Percentiles rank a stretch among this genome's conserved stretches.
Evolutionary conservation across 306 rosid genomes (phyloP).

Genomic region (Pueraria montana): DNA sequence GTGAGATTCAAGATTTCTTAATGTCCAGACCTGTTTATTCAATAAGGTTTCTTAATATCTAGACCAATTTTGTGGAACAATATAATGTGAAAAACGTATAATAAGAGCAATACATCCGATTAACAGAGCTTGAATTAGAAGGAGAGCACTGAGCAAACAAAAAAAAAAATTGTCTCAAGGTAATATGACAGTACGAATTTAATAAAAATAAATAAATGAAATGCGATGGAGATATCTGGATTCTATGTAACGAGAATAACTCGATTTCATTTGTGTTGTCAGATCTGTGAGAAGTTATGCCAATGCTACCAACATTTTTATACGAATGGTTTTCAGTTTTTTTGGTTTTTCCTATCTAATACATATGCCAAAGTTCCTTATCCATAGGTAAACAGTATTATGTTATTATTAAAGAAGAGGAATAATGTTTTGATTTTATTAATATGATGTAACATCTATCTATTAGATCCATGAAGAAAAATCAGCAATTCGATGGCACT

Average conservation of each 20-base stretch:
- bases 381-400: conserved; percentile 1
- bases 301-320: background rate
- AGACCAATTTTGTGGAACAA: conserved; percentile 20
- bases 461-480: conserved; percentile 8
- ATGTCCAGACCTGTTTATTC: background rate
- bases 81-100: background rate
- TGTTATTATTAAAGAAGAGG: background rate
- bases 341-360: background rate
- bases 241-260: no score
- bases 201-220: background rate
- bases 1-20: conserved; percentile 1
- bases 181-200: background rate
- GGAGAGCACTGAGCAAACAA: background rate
- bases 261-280: no score
- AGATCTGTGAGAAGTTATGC: background rate
- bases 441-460: conserved; percentile 5
- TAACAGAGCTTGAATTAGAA: background rate
- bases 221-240: conserved; percentile 20
- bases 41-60: background rate
- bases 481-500: conserved; percentile 21
- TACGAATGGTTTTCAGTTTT: background rate
- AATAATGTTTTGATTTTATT: conserved; percentile 43
- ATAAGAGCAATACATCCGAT: background rate
- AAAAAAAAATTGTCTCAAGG: background rate
- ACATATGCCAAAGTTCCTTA: conserved; percentile 4